Conservation (phyloP, 257 asterid genomes). For the Salvia miltiorrhiza region DNA sequence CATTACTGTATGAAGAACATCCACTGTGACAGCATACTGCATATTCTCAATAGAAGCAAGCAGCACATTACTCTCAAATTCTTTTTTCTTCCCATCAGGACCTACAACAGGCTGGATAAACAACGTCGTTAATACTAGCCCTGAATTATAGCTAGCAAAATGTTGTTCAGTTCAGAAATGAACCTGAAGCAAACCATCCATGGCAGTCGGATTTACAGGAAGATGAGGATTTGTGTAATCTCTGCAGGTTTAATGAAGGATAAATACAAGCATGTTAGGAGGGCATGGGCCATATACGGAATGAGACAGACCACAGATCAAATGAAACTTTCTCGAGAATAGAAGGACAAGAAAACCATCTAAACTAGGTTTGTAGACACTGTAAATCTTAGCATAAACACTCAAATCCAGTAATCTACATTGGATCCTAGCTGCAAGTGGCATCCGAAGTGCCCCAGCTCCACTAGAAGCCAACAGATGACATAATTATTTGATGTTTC, state of each 20-base stretch:
- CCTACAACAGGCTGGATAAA: constrained; percentile 73
- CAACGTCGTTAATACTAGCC: constrained; percentile 18
- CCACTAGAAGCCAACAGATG: background rate
- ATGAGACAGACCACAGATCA: constrained; percentile 4
- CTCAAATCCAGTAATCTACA: background rate
- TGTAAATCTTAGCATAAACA: background rate
- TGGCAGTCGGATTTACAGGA: constrained; percentile 77
- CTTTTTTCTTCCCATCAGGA: constrained; percentile 73
- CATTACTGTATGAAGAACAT: constrained; percentile 65
- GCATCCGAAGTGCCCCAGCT: background rate
- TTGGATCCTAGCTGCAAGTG: background rate
- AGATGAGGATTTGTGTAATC: constrained; percentile 86
- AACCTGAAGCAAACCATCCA: constrained; percentile 75
- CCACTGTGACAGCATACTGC: constrained; percentile 82
- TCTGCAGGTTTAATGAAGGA: constrained; percentile 42
- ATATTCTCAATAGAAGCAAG: constrained; percentile 80
- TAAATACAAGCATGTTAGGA: background rate
- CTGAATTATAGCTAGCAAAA: constrained; percentile 11
- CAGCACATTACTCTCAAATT: constrained; percentile 73
- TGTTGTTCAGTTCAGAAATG: constrained; percentile 17
- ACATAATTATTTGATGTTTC: too few relatives aligned
- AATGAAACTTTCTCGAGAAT: background rate
- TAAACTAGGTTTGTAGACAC: background rate
- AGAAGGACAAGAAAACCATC: background rate
- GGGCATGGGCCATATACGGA: background rate